phyloP scores from a whole-genome alignment of 2,329 filamentous ascomycete genomes.

The Claviceps sp. region DNA sequence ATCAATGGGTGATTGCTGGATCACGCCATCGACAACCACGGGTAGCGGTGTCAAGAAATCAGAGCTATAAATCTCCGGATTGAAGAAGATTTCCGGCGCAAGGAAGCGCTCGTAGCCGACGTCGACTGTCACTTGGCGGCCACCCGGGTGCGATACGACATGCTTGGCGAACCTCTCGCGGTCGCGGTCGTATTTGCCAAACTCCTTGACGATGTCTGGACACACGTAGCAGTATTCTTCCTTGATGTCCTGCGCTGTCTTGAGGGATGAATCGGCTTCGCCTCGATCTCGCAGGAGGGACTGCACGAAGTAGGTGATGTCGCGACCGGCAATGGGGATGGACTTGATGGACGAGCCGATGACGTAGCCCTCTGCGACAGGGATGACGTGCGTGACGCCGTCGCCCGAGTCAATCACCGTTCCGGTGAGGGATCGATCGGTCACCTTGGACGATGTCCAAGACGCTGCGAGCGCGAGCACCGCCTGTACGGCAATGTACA shows the following conservation, averaged over 20 bases:
- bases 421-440: constrained; percentile 87
- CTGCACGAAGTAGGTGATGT: constrained; percentile 98
- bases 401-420: constrained; percentile 98
- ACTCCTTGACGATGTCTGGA: constrained; percentile 98
- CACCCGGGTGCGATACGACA: constrained; percentile 72
- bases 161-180: constrained; percentile 85
- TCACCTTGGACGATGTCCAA: constrained; percentile 97
- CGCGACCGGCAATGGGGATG: constrained; percentile 92
- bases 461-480: constrained; percentile 92
- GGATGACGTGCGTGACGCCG: constrained; percentile 97
- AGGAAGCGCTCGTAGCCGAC: constrained; percentile 97
- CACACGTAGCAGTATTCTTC: constrained; percentile 98
- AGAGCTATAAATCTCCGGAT: constrained; percentile 97
- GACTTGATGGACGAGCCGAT: constrained; percentile 99
- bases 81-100: constrained; percentile 98
- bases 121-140: constrained; percentile 73
- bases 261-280: constrained; percentile 90
- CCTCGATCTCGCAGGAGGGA: constrained; percentile 89
- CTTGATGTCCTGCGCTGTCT: constrained; percentile 97
- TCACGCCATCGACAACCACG: constrained; percentile 87
- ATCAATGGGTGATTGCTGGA: constrained; percentile 95
- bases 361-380: constrained; percentile 95
- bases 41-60: constrained; percentile 95
- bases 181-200: constrained; percentile 85
- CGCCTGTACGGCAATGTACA: constrained; percentile 97